Conservation (phyloP, 2,329 filamentous ascomycete species). For the Phialophora verrucosa region DNA sequence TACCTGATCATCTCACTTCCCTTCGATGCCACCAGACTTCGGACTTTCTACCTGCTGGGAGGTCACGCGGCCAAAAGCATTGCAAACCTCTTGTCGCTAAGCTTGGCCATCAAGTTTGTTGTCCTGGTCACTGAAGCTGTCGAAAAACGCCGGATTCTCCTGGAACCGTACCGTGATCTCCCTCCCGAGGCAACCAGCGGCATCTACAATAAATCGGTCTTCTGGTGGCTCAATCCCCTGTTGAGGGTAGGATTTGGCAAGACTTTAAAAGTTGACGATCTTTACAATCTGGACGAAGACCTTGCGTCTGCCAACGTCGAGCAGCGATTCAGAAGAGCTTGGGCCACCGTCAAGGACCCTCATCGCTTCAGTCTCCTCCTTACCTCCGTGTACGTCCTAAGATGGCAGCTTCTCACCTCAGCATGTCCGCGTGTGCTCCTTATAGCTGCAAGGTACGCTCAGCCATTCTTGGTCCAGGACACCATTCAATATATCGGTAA, state of each 20-base stretch:
- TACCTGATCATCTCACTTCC: conserved; percentile 52
- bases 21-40: conserved; percentile 50
- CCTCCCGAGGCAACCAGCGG: conserved; percentile 60
- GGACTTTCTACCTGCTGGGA: conserved; percentile 43
- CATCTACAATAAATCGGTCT: conserved; percentile 56
- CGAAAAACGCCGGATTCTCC: conserved; percentile 53
- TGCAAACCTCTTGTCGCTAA: conserved; percentile 51
- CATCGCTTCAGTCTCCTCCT: conserved; percentile 23
- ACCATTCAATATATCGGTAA: conserved; percentile 45
- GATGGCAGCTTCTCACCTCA: conserved; percentile 33
- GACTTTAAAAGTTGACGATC: conserved; percentile 51
- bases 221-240: conserved; percentile 61
- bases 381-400: conserved; percentile 19
- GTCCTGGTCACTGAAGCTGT: conserved; percentile 54
- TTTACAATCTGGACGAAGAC: conserved; percentile 54
- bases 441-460: conserved; percentile 41
- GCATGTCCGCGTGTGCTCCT: conserved; percentile 37
- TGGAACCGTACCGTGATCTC: conserved; percentile 46
- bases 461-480: conserved; percentile 46
- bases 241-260: conserved; percentile 57
- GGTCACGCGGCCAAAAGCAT: conserved; percentile 41
- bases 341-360: conserved; percentile 46
- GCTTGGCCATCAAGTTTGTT: conserved; percentile 51
- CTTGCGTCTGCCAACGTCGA: conserved; percentile 51
- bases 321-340: conserved; percentile 46